phyloP scores from a whole-genome alignment of 2,329 filamentous ascomycete species.

The Dactylellina cionopaga region DNA sequence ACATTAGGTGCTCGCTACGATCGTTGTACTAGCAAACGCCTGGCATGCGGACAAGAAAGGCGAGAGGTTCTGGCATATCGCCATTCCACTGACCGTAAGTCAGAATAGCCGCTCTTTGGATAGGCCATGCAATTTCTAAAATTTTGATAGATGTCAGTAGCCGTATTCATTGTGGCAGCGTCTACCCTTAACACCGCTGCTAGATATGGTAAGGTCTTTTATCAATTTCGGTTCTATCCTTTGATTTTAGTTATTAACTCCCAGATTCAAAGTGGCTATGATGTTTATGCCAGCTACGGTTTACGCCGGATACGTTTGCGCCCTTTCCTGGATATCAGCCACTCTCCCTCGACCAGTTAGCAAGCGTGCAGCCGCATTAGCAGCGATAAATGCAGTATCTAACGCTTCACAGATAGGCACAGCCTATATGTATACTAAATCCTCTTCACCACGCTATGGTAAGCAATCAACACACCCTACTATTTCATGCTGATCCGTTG shows the following conservation, averaged over 20 bases:
- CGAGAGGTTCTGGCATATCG: conserved; percentile 76
- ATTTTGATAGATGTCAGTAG: conserved; percentile 65
- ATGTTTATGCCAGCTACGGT: conserved; percentile 73
- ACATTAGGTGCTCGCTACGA: conserved; percentile 64
- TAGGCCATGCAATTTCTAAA: not conserved
- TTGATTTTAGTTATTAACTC: no score
- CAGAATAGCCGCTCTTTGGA: not conserved
- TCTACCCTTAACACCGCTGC: conserved; percentile 70
- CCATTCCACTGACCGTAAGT: conserved; percentile 66
- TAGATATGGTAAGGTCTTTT: conserved; percentile 64
- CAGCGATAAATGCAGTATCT: conserved; percentile 78
- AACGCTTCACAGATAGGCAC: conserved; percentile 77
- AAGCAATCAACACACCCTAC: no score
- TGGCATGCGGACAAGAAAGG: conserved; percentile 77
- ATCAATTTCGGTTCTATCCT: not conserved
- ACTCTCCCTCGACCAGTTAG: conserved; percentile 78
- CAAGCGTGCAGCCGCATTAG: conserved; percentile 77
- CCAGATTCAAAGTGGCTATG: conserved; percentile 70
- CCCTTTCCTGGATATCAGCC: conserved; percentile 78
- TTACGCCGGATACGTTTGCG: conserved; percentile 74
- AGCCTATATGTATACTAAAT: conserved; percentile 72
- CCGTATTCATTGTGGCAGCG: conserved; percentile 74
- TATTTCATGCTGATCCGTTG: not conserved
- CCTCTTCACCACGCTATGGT: conserved; percentile 55
- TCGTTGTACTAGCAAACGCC: conserved; percentile 72